These are phyloP conservation scores for Fusarium pseudograminearum DNA, from an alignment of 2,329 filamentous ascomycete species.

Conservation along the genomic window DNA sequence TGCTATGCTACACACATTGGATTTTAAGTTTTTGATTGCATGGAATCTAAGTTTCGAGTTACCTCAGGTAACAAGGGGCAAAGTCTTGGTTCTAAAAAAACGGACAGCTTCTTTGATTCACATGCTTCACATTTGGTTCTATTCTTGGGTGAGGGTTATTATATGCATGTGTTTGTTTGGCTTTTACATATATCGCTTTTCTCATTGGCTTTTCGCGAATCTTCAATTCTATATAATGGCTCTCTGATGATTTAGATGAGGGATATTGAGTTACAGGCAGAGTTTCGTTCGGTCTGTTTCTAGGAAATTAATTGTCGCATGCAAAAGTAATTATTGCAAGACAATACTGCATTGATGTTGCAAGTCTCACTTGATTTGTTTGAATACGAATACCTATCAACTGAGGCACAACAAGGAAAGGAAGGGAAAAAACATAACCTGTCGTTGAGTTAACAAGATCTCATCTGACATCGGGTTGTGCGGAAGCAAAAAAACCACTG, in stretches of 20 bases:
- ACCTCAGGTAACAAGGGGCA: conserved; percentile 29
- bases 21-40: conserved; percentile 4
- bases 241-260: background rate
- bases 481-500: conserved; percentile 9
- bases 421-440: background rate
- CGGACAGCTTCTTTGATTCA: conserved; percentile 24
- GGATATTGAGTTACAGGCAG: background rate
- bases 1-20: background rate
- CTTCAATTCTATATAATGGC: background rate
- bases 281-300: background rate
- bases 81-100: conserved; percentile 1
- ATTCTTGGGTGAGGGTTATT: background rate
- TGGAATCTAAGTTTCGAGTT: conserved; percentile 26
- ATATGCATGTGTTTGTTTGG: background rate
- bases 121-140: conserved; percentile 13
- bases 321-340: background rate
- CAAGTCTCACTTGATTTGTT: background rate
- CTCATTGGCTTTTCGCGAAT: background rate
- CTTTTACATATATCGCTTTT: background rate
- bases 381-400: background rate
- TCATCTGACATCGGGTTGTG: background rate
- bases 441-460: background rate
- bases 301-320: conserved; percentile 7
- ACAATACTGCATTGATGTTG: background rate
- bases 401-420: background rate